Evolutionary conservation across 2,329 filamentous ascomycete species (phyloP), one percentile per base, ranked within the genome.

Genomic region (Beauveria australis): DNA sequence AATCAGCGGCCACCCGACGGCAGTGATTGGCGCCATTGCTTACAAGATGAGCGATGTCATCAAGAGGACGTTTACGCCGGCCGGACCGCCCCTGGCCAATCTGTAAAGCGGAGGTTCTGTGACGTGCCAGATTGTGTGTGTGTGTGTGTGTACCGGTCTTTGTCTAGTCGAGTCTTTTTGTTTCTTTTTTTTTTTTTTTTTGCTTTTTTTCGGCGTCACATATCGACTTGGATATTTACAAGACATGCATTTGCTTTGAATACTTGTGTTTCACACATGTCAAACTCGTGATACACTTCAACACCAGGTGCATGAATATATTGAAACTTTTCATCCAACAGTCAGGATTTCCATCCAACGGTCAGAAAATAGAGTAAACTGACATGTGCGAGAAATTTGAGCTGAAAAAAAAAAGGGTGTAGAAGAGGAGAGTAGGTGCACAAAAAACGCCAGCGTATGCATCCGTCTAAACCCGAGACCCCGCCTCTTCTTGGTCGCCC

Each of bases 1-100:
- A 28, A 53, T 66, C 44, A 64, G 63, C 49, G 65, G 65, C 4
- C 65, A 66, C 57, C 65, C 65, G 24, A 65, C 64, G 10, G 65
- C 65, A 14, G 63, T 61, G 3, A 62, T 66, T 43, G 65, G 64
- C 9, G 65, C 65, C 6, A 62, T 66, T 26, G 65, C 65, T 2
- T 62, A 64, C 56, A 63, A 63, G 54, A 59, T 62, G 28, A 65
- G 65, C 49, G 62, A 64, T 12, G 28, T 64, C 10, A 65, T 66
- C 18, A 62, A 59, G 55, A 37, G 51, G 48, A 56, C 44, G 22
- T 54, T 48, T 43, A 49, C 51, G 8, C 43, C 51, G 18, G 43
- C 59, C 33, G 52, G 52, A 7, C 52, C 52, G 28, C 28, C 44
- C 16, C 52, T 43, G 52, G 41, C 59, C 16, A 55, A 55, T n/a